Evolutionary conservation across 345 rosid genomes (phyloP).

Genomic region (Adansonia digitata): DNA sequence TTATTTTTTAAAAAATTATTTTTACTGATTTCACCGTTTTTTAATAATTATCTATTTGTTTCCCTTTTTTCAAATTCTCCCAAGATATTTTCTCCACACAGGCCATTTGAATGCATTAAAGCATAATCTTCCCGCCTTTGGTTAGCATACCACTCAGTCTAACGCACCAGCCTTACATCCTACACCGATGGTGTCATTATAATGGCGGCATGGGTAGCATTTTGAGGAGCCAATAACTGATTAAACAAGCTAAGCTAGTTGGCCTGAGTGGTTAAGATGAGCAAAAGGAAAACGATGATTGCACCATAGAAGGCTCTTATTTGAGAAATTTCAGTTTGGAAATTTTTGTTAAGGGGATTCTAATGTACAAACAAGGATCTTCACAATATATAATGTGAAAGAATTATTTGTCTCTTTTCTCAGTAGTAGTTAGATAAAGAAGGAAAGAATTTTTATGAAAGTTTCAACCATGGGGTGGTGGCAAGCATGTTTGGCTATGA

Average conservation of each 20-base stretch:
- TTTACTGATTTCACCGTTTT: no score
- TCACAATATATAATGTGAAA: neutral
- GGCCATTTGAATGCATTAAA: conserved; percentile 67
- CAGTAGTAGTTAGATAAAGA: neutral
- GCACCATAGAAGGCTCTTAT: conserved; percentile 13
- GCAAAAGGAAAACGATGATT: conserved; percentile 8
- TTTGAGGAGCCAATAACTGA: conserved; percentile 64
- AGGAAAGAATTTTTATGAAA: neutral
- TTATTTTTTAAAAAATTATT: no score
- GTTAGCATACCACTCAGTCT: conserved; percentile 58
- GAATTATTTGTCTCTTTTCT: neutral
- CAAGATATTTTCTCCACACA: conserved; percentile 88
- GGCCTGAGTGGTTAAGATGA: conserved; percentile 10
- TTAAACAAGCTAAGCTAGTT: conserved; percentile 13
- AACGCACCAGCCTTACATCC: conserved; percentile 46
- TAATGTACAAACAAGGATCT: conserved; percentile 1
- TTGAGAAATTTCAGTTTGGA: conserved; percentile 9
- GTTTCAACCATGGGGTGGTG: conserved; percentile 33
- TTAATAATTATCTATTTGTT: no score
- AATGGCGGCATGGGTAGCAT: conserved; percentile 44
- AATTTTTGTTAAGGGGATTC: neutral
- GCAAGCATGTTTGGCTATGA: conserved; percentile 50
- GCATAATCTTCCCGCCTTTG: conserved; percentile 62
- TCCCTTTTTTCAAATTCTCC: no score
- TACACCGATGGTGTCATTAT: conserved; percentile 49